Evolutionary conservation across 805 yeast species (phyloP).

Genomic region (Starmerella khaoyaiensis): DNA sequence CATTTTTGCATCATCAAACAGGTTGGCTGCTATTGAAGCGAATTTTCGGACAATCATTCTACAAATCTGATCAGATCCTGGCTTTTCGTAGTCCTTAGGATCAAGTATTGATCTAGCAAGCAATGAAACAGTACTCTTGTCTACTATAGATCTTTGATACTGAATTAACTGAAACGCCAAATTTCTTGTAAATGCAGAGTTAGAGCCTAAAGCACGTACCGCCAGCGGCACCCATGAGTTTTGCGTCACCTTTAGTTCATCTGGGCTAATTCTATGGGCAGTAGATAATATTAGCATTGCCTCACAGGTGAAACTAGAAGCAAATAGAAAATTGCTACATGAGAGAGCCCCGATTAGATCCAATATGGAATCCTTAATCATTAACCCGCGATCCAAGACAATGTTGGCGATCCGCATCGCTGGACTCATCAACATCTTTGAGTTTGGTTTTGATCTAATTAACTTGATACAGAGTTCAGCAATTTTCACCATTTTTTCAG

Average conservation of each 20-base stretch:
- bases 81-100: conserved; percentile 1
- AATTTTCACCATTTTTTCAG: neutral
- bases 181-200: conserved; percentile 3
- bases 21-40: neutral
- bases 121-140: too few relatives aligned
- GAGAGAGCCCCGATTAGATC: conserved; percentile 3
- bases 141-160: too few relatives aligned
- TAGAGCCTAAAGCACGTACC: conserved; percentile 7
- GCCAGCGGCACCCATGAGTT: conserved; percentile 10
- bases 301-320: conserved; percentile 6
- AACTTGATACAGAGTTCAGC: conserved; percentile 9
- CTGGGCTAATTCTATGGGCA: neutral
- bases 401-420: conserved; percentile 9
- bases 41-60: conserved; percentile 1
- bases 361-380: conserved; percentile 1
- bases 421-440: conserved; percentile 17
- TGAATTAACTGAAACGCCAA: conserved; percentile 3
- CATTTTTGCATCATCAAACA: conserved; percentile 2
- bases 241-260: neutral
- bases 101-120: neutral
- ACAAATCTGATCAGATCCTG: conserved; percentile 3
- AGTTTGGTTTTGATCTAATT: conserved; percentile 3
- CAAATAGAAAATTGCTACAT: conserved; percentile 1
- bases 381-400: conserved; percentile 4
- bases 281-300: conserved; percentile 3